Conservation (phyloP, 1,284 basidiomycete genomes). For the Tilletiopsis washingtonensis region DNA sequence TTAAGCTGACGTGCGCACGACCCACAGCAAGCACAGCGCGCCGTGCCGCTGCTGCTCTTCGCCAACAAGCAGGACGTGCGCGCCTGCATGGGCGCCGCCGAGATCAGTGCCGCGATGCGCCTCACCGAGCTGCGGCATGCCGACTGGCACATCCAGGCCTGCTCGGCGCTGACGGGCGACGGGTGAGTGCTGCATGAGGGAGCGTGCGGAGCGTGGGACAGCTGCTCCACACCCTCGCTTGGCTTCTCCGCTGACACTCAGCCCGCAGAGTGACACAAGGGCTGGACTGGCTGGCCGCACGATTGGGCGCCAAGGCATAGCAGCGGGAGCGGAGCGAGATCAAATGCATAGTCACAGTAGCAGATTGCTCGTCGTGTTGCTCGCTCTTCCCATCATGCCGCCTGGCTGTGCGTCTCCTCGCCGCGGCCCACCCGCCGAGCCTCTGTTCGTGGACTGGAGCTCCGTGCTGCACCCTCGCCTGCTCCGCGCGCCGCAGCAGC, state of each 20-base stretch:
- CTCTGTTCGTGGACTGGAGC: too few species aligned
- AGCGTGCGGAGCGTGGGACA: background rate
- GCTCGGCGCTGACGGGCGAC: conserved; percentile 50
- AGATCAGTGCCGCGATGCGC: conserved; percentile 51
- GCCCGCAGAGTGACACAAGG: conserved; percentile 27
- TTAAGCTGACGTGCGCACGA: background rate
- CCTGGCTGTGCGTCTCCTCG: too few species aligned
- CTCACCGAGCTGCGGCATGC: conserved; percentile 51
- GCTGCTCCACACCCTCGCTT: background rate
- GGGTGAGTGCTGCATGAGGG: conserved; percentile 14
- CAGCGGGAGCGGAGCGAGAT: too few species aligned
- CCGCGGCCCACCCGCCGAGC: too few species aligned
- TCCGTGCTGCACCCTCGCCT: too few species aligned
- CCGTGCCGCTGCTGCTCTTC: conserved; percentile 51
- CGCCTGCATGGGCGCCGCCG: conserved; percentile 49
- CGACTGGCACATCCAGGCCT: conserved; percentile 55
- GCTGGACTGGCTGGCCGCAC: conserved; percentile 39
- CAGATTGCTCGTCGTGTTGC: too few species aligned
- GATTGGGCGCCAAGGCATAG: conserved; percentile 24
- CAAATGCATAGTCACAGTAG: too few species aligned
- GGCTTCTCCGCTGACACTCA: background rate
- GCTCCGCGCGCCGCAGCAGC: too few species aligned
- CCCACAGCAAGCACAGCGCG: conserved; percentile 44
- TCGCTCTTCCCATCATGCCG: too few species aligned
- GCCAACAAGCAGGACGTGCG: conserved; percentile 54